A percentile compares a stretch with the other conserved stretches of the same genome.
phyloP scores from a whole-genome alignment of 1,139 yeast species.

The Magnusiomyces suaveolens region DNA sequence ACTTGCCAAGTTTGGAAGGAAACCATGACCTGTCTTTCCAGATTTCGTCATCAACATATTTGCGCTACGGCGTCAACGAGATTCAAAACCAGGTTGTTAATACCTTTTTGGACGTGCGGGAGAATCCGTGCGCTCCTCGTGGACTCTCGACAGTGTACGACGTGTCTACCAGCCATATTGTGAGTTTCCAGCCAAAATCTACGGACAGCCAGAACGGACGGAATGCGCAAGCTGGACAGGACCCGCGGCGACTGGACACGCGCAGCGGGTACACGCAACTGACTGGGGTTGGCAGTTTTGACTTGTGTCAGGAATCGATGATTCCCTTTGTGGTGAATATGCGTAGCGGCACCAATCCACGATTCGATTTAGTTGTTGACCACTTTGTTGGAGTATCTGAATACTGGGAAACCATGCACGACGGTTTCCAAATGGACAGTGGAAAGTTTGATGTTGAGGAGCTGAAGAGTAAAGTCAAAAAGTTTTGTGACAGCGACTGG shows the following conservation, averaged over 20 bases:
- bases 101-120: conserved; percentile 15
- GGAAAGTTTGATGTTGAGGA: conserved; percentile 29
- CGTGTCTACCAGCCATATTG: conserved; percentile 10
- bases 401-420: conserved; percentile 65
- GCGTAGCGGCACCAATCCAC: conserved; percentile 43
- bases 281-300: background rate
- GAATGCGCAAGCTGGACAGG: background rate
- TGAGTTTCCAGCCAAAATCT: background rate
- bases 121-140: conserved; percentile 43
- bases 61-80: conserved; percentile 70
- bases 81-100: conserved; percentile 46
- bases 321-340: conserved; percentile 40
- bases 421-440: conserved; percentile 36
- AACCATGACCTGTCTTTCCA: conserved; percentile 31
- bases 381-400: conserved; percentile 75
- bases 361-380: conserved; percentile 57
- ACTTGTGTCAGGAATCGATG: conserved; percentile 28
- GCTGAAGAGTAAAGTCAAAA: conserved; percentile 39
- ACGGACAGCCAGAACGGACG: background rate
- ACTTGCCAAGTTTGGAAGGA: conserved; percentile 35
- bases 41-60: conserved; percentile 55
- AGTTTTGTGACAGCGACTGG: conserved; percentile 41
- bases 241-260: background rate
- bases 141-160: conserved; percentile 16
- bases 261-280: background rate